Conservation (phyloP, 1,139 yeast species). For the Nakaseomyces bracarensis region DNA sequence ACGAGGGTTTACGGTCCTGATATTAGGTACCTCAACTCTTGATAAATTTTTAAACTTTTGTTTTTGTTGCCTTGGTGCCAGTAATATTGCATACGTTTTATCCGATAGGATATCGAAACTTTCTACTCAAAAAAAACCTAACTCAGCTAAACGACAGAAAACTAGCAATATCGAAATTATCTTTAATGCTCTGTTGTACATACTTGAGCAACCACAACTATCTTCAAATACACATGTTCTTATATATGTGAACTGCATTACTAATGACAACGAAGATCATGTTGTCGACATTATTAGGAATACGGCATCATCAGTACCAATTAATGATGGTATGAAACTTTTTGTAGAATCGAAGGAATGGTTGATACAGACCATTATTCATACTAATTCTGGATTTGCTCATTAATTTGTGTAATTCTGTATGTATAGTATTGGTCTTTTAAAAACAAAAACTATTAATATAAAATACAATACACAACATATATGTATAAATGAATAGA, state of each 20-base stretch:
- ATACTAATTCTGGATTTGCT: slow-evolving; percentile 27
- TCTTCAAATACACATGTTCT: neutral
- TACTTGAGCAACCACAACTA: neutral
- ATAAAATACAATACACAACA: neutral
- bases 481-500: neutral
- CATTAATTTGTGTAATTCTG: neutral
- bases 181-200: neutral
- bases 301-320: no score
- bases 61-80: slow-evolving; percentile 22
- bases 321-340: neutral
- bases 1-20: slow-evolving; percentile 17
- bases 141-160: slow-evolving; percentile 8
- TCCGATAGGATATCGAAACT: slow-evolving; percentile 3
- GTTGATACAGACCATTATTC: slow-evolving; percentile 67
- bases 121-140: slow-evolving; percentile 11
- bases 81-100: slow-evolving; percentile 7
- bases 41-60: slow-evolving; percentile 24
- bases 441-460: neutral
- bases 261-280: slow-evolving; percentile 2
- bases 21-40: slow-evolving; percentile 25
- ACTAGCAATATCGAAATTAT: neutral
- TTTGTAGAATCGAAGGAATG: slow-evolving; percentile 49
- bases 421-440: neutral
- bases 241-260: slow-evolving; percentile 3
- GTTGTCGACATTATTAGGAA: neutral